A percentile compares a stretch with the other conserved stretches of the same genome.
Conservation (phyloP, 768 basidiomycete genomes). For the Galerina marginata region DNA sequence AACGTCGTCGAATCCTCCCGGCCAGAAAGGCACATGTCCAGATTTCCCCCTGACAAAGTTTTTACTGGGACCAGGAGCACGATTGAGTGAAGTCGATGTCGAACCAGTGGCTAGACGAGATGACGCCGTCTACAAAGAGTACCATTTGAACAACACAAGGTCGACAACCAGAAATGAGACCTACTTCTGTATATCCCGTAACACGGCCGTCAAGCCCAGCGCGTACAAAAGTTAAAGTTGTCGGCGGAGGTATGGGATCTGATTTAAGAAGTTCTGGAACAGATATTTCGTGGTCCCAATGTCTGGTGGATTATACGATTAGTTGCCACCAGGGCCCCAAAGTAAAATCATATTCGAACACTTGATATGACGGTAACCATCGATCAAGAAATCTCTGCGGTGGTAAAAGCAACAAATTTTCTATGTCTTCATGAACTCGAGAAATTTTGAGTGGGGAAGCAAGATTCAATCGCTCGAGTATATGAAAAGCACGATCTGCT, state of each 20-base stretch:
- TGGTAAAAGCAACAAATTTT: conserved; percentile 76
- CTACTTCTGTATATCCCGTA: conserved; percentile 82
- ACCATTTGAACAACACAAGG: neutral
- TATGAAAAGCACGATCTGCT: conserved; percentile 39
- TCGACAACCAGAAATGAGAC: conserved; percentile 10
- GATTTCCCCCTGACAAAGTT: conserved; percentile 95
- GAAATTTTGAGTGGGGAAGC: conserved; percentile 60
- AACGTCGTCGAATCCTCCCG: conserved; percentile 86
- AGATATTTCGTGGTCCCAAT: conserved; percentile 70
- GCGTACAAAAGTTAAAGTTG: conserved; percentile 73
- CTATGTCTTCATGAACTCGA: conserved; percentile 70
- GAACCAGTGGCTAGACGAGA: conserved; percentile 67
- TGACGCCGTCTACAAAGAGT: conserved; percentile 53
- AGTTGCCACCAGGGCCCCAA: conserved; percentile 15
- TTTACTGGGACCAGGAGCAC: conserved; percentile 78
- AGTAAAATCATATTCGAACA: conserved; percentile 53
- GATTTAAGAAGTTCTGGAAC: conserved; percentile 68
- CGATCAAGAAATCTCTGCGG: conserved; percentile 67
- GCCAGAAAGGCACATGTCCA: conserved; percentile 91
- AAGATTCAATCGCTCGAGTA: conserved; percentile 66
- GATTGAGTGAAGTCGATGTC: conserved; percentile 84
- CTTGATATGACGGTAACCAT: conserved; percentile 83
- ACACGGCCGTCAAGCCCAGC: conserved; percentile 81
- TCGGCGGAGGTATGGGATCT: conserved; percentile 77
- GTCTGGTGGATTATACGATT: conserved; percentile 46